Percentiles rank a stretch among this genome's conserved stretches.
Conservation (phyloP, 1,139 yeast genomes). For the Diutina rugosa region DNA sequence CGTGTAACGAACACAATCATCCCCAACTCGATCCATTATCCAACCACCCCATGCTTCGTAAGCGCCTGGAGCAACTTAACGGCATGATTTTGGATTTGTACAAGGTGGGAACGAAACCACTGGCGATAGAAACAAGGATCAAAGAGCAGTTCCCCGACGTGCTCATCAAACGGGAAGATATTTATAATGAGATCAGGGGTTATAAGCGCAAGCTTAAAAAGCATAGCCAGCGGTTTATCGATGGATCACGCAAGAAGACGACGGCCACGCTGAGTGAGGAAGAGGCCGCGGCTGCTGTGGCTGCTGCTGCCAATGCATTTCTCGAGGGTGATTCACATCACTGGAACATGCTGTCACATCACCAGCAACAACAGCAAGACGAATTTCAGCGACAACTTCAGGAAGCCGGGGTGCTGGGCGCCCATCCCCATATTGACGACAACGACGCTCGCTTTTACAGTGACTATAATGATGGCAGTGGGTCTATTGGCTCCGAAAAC, state of each 20-base stretch:
- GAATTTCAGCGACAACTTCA: conserved; percentile 27
- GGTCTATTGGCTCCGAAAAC: conserved; percentile 8
- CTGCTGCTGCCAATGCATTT: conserved; percentile 1
- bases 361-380: conserved; percentile 18
- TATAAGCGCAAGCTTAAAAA: conserved; percentile 40
- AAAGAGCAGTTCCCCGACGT: conserved; percentile 42
- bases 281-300: conserved; percentile 6
- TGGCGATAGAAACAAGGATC: conserved; percentile 40
- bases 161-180: conserved; percentile 43
- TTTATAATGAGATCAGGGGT: conserved; percentile 47
- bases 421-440: not conserved
- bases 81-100: conserved; percentile 39
- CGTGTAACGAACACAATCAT: conserved; percentile 47
- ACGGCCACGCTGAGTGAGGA: conserved; percentile 15
- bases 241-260: conserved; percentile 14
- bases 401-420: conserved; percentile 24
- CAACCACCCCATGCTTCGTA: conserved; percentile 46
- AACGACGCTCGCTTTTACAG: conserved; percentile 1
- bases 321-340: not conserved
- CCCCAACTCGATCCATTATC: conserved; percentile 44
- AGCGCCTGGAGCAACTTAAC: conserved; percentile 40
- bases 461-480: not conserved
- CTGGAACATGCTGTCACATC: conserved; percentile 13
- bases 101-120: conserved; percentile 46
- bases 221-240: conserved; percentile 12